phyloP scores from a whole-genome alignment of 805 yeast genomes.

The Teunomyces funiuensis region DNA sequence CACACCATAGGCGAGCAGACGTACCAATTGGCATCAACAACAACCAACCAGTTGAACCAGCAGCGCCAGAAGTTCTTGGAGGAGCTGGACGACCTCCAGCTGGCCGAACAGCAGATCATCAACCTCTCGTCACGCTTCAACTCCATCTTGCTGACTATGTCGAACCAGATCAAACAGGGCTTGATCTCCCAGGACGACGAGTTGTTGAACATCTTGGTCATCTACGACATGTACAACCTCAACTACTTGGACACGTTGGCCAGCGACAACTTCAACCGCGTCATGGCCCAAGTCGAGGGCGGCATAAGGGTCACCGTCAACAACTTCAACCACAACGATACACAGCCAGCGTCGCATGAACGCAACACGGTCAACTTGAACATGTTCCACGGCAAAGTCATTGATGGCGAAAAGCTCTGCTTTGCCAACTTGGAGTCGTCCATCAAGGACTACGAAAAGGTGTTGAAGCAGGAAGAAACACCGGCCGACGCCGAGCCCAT shows the following conservation, averaged over 20 bases:
- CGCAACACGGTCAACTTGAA: conserved; percentile 49
- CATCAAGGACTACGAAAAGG: conserved; percentile 43
- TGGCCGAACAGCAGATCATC: conserved; percentile 23
- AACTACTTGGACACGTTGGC: conserved; percentile 47
- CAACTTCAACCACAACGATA: conserved; percentile 42
- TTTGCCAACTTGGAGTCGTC: conserved; percentile 82
- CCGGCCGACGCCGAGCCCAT: conserved; percentile 26
- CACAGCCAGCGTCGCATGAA: conserved; percentile 7
- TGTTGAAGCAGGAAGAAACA: conserved; percentile 15
- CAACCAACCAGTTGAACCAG: conserved; percentile 41
- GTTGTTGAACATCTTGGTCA: conserved; percentile 43
- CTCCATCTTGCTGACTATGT: conserved; percentile 36
- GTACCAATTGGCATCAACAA: conserved; percentile 47
- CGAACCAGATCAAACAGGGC: conserved; percentile 48
- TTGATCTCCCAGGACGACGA: conserved; percentile 55
- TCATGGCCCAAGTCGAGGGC: conserved; percentile 76
- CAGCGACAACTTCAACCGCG: conserved; percentile 55
- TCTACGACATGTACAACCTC: conserved; percentile 65
- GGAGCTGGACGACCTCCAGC: conserved; percentile 20
- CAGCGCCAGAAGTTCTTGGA: conserved; percentile 38
- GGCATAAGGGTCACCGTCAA: conserved; percentile 62
- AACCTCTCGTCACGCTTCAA: conserved; percentile 31
- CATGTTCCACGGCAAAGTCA: conserved; percentile 69
- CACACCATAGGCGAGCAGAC: conserved; percentile 50
- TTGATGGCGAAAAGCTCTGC: conserved; percentile 86